Base-by-base conservation (phyloP, 2,329 filamentous ascomycete species). In the Leptographium lundbergii region DNA sequence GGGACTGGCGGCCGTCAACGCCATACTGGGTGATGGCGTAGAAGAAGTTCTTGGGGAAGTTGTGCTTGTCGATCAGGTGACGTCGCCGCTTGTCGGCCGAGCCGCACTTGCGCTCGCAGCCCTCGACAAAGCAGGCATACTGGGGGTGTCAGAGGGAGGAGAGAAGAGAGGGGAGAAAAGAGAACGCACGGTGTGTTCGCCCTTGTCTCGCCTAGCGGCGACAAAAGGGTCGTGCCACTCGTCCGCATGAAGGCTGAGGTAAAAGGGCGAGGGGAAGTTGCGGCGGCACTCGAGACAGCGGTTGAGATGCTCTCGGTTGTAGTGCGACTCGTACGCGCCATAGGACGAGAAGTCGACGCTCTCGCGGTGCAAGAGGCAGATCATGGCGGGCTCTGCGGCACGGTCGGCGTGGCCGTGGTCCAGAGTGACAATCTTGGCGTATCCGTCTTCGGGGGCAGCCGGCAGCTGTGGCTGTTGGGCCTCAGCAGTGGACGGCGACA, bases 31-130 rank as follows among this genome's bases (percentile, higher is more conserved):
- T 87, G 57, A 97, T 82, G 56, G 84, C 83, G 67, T 95, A 96
- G 71, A 95, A 92, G 73, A 91, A 96, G 66, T 89, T 88, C 69
- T 82, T 84, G 13, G 91, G 92, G 68, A 94, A 99, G 73, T 86
- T 81, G 72, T 99, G 94, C 74, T 96, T 96, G 75, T 96, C 91
- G 65, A 96, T 89, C 64, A 96, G 78, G 75, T 99, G 92, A 69
- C 89, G 82, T 39, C 89, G 81, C 52, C 94, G 82, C 72, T 96
- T 97, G 67, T 89, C 85, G 34, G 87, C 85, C 4, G 88, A 91
- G 59, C 82, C 84, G 73, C 91, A 96, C 69, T 90, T 85, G 64
- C 88, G 82, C 61, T 94, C 89, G 71, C 94, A 99, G 55, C 80
- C 85, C 68, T 96, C 88, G 7, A 96, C 85, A 67, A 97, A 95